Conservation (phyloP, 2,329 filamentous ascomycete genomes). For the Neofusicoccum sp. region DNA sequence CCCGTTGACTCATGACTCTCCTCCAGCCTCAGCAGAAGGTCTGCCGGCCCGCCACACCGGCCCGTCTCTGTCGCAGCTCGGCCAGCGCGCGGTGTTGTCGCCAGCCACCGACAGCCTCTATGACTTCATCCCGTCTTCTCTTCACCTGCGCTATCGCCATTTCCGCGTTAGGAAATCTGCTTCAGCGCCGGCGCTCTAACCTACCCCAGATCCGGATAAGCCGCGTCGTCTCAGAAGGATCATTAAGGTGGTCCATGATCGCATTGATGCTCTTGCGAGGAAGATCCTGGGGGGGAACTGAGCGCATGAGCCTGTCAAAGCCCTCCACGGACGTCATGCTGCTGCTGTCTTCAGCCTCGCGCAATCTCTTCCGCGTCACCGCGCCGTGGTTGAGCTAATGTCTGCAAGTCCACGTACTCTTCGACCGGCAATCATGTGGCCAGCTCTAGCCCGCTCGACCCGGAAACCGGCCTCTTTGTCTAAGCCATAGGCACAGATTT, state of each 20-base stretch:
- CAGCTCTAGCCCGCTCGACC: background rate
- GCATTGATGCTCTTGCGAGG: slow-evolving; percentile 5
- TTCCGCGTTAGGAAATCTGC: background rate
- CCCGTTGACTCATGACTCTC: slow-evolving; percentile 1
- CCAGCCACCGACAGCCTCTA: background rate
- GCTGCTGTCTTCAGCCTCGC: background rate
- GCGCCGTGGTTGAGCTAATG: too few relatives aligned
- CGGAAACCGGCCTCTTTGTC: background rate
- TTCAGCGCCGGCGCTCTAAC: background rate
- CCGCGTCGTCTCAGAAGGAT: background rate
- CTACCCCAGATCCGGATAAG: slow-evolving; percentile 4
- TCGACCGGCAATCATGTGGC: background rate
- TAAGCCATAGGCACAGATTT: background rate
- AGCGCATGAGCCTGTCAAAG: background rate
- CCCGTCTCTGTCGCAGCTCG: slow-evolving; percentile 11
- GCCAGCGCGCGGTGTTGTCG: background rate
- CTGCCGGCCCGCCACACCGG: background rate
- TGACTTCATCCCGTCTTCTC: slow-evolving; percentile 5
- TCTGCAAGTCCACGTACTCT: background rate
- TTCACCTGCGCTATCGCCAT: background rate
- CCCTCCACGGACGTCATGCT: too few relatives aligned
- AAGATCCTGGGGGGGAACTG: background rate
- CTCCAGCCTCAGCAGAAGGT: background rate
- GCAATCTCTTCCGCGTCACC: background rate
- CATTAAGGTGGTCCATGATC: slow-evolving; percentile 9